Evolutionary conservation across 2,329 filamentous ascomycete species (phyloP).

Genomic region (Ceratocystis colombiana): DNA sequence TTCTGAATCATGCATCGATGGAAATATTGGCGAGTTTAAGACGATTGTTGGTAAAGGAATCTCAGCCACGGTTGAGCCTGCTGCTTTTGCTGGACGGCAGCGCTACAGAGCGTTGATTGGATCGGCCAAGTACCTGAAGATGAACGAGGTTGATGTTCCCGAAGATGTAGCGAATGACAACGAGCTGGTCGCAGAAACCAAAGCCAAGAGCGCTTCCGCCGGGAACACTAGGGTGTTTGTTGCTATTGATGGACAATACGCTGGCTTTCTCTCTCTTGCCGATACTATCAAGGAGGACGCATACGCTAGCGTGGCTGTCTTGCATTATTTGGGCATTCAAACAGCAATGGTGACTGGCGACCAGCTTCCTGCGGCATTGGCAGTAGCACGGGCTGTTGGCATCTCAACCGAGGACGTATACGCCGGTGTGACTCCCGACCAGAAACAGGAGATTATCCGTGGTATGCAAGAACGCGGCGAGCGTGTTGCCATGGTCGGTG

Average conservation of each 20-base stretch:
- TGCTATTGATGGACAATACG: constrained; percentile 71
- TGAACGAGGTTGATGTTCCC: constrained; percentile 58
- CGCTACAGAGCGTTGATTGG: constrained; percentile 76
- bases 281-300: constrained; percentile 89
- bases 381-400: constrained; percentile 72
- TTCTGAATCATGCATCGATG: constrained; percentile 64
- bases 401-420: constrained; percentile 67
- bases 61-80: constrained; percentile 67
- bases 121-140: constrained; percentile 65
- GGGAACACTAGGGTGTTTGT: constrained; percentile 88
- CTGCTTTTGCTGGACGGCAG: constrained; percentile 35
- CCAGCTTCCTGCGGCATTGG: constrained; percentile 69
- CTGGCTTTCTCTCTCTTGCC: constrained; percentile 71
- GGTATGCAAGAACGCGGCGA: constrained; percentile 64
- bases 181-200: constrained; percentile 36
- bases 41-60: constrained; percentile 78
- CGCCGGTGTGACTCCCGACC: constrained; percentile 78
- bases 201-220: constrained; percentile 38
- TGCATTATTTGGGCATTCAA: constrained; percentile 74
- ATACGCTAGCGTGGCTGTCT: constrained; percentile 65
- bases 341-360: constrained; percentile 92
- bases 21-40: constrained; percentile 75
- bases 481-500: constrained; percentile 89
- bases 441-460: constrained; percentile 79
- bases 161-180: constrained; percentile 53